Conservation (phyloP, 225 moss, liverwort and hornwort species). For the Thuidium tamariscinum region DNA sequence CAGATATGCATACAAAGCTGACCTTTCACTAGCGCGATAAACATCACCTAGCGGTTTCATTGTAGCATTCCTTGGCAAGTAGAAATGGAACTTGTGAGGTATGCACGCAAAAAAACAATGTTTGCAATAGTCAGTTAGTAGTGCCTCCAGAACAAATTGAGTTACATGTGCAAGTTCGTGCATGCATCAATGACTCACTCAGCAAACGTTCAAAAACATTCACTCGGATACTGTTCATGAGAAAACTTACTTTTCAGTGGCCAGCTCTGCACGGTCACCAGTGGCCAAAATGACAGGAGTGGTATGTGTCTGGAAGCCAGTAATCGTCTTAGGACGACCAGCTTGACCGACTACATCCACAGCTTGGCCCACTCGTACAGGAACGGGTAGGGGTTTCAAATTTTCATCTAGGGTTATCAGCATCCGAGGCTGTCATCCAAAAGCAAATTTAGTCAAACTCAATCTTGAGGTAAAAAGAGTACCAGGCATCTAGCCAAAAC, state of each 20-base stretch:
- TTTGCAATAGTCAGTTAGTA: not conserved
- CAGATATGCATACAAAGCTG: not conserved
- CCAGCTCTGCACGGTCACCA: slow-evolving; percentile 95
- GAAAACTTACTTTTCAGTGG: slow-evolving; percentile 78
- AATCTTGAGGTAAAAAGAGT: not conserved
- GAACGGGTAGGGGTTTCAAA: slow-evolving; percentile 87
- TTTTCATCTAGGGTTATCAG: slow-evolving; percentile 88
- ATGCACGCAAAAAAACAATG: not conserved
- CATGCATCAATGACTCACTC: not conserved
- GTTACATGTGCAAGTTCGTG: not conserved
- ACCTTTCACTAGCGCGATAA: not conserved
- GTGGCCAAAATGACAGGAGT: slow-evolving; percentile 98
- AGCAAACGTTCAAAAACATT: not conserved
- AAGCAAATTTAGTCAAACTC: not conserved
- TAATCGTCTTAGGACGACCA: slow-evolving; percentile 97
- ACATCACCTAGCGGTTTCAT: not conserved
- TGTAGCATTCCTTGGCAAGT: not conserved
- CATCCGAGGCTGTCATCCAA: slow-evolving; percentile 84
- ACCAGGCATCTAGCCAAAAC: not conserved
- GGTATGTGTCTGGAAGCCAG: slow-evolving; percentile 96
- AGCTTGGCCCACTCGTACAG: slow-evolving; percentile 95
- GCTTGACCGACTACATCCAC: slow-evolving; percentile 99
- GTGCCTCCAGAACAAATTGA: not conserved
- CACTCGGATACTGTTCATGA: not conserved
- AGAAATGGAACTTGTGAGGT: not conserved